A percentile compares a stretch with the other conserved stretches of the same genome.
Conservation (phyloP, 192 early-diverging fungal genomes). For the Rhizoclosmatium sp. region DNA sequence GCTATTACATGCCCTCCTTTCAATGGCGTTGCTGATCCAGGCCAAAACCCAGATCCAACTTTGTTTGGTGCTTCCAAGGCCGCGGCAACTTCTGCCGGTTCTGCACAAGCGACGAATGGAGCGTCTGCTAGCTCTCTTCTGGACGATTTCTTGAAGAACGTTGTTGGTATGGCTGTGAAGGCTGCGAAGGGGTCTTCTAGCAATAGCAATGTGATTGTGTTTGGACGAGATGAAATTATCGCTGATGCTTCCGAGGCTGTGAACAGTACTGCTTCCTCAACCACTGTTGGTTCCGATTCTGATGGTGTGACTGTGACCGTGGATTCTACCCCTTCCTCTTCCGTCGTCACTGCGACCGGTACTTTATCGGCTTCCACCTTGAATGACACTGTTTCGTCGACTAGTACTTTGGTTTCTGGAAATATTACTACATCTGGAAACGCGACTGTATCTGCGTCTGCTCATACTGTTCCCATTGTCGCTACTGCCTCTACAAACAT, state of each 20-base stretch:
- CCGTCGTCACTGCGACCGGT: neutral
- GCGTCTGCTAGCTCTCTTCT: neutral
- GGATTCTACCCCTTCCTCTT: neutral
- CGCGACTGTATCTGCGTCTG: neutral
- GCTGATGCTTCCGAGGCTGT: neutral
- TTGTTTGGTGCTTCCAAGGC: neutral
- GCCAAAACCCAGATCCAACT: neutral
- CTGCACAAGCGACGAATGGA: neutral
- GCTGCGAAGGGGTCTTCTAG: neutral
- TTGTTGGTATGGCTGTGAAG: neutral
- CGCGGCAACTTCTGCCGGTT: neutral
- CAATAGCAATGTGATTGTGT: neutral
- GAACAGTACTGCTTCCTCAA: neutral
- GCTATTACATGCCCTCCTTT: constrained; percentile 10
- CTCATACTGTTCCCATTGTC: neutral
- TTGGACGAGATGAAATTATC: neutral
- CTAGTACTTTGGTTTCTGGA: neutral
- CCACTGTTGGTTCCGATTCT: neutral
- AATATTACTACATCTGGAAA: neutral
- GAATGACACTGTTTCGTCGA: neutral
- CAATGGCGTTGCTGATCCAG: neutral
- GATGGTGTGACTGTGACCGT: neutral
- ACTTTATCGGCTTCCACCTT: neutral
- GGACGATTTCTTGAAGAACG: neutral
- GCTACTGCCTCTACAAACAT: neutral